Evolutionary conservation across 1,139 yeast species (phyloP), one percentile per base, ranked within the genome.

Genomic region (Yamadazyma dendronema): DNA sequence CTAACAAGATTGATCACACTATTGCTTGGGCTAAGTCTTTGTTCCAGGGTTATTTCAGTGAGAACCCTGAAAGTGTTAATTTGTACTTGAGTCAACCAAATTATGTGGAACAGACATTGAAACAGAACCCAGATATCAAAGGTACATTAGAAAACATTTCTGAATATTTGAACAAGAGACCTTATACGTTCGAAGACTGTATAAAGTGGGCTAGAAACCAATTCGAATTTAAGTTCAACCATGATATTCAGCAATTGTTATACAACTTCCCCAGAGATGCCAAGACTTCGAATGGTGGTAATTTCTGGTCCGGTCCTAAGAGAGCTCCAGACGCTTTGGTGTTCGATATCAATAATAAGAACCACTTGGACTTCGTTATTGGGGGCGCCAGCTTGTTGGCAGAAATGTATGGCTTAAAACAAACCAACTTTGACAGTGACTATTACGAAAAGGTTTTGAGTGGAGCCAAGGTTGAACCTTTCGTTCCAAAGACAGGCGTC

Each of bases 11-110:
- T 54, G 99, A 92, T 58, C 99, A 92, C 58, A 94, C 99, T 1
- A 92, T 92, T 66, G 97, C 98, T 11, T 92, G 99, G 99, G 96
- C 97, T 17, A 92, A 94, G 67, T 82, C 90, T 16, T 73, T 89
- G 54, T 92, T 92, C 74, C 95, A 86, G 70, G 96, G 94, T n/a
- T 87, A 81, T 58, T 92, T 92, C 61, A 74, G 81, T 29, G 96
- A 92, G 45, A 77, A 90, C 19, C 94, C 96, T 17, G 96, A 88
- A 62, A 88, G 89, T 53, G 97, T 90, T 41, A 92, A 92, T 61
- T 67, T 88, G 56, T 92, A 89, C 61, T 70, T 94, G 57, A 74
- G 92, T 31, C 97, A 92, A 63, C 95, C 97, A 46, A 85, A 89
- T 65, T 92, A 84, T 60, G 89, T 92, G 33, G 97, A 92, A 63